Evolutionary conservation across 106 monocot genomes (phyloP).

Genomic region (Hemerocallis citrina): DNA sequence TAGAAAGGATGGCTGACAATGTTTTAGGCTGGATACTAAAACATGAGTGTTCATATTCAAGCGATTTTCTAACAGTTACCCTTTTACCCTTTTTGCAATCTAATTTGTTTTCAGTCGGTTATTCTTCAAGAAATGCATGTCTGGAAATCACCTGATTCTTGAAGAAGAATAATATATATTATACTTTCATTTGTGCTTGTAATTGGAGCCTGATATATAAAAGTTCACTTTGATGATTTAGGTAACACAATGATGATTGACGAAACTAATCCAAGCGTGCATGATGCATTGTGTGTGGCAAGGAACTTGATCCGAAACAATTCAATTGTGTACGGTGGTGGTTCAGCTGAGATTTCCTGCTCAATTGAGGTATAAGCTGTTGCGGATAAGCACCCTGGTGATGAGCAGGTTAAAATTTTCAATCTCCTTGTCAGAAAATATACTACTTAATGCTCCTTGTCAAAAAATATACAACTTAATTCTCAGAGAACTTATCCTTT

Average conservation of each 20-base stretch:
- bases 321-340: slow-evolving; percentile 97
- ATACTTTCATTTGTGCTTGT: background rate
- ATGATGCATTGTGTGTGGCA: slow-evolving; percentile 94
- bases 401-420: slow-evolving; percentile 64
- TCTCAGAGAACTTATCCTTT: background rate
- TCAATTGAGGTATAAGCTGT: slow-evolving; percentile 91
- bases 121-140: no score
- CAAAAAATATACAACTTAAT: background rate
- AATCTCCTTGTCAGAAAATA: no score
- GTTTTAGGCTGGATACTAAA: no score
- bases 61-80: background rate
- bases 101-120: no score
- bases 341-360: slow-evolving; percentile 96
- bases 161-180: background rate
- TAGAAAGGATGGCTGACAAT: no score
- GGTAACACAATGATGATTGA: slow-evolving; percentile 99
- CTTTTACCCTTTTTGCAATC: no score
- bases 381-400: slow-evolving; percentile 81
- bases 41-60: slow-evolving; percentile 1
- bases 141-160: no score
- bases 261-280: slow-evolving; percentile 90
- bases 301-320: slow-evolving; percentile 94
- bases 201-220: no score
- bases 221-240: slow-evolving; percentile 7
- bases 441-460: no score